These are phyloP conservation scores for Zygoascus tannicola DNA, from an alignment of 805 yeast species.

Conservation along the genomic window DNA sequence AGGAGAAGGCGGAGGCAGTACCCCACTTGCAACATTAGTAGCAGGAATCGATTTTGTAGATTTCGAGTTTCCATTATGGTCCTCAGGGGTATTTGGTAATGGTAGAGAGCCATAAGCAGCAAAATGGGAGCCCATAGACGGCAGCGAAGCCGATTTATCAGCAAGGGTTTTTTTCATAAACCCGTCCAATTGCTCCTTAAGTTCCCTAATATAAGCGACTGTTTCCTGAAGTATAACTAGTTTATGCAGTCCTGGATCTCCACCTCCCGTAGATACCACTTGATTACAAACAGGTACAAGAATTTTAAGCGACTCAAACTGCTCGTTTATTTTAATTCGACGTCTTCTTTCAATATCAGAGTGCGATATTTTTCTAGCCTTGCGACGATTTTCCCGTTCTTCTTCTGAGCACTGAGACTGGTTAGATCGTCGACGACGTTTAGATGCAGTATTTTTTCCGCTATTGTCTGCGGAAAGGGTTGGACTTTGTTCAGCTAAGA, in stretches of 20 bases:
- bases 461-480: conserved; percentile 2
- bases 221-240: conserved; percentile 73
- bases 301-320: conserved; percentile 70
- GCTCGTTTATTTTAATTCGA: conserved; percentile 69
- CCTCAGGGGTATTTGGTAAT: too few species aligned
- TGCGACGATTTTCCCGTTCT: conserved; percentile 32
- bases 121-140: neutral
- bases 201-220: conserved; percentile 66
- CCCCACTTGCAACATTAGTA: too few species aligned
- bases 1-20: too few species aligned
- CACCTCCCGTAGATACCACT: conserved; percentile 29
- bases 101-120: too few species aligned
- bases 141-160: neutral
- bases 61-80: too few species aligned
- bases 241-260: conserved; percentile 63
- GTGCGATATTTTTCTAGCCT: conserved; percentile 51
- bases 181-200: conserved; percentile 35
- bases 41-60: too few species aligned
- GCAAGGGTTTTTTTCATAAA: neutral
- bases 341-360: conserved; percentile 74
- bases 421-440: conserved; percentile 3
- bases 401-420: conserved; percentile 7
- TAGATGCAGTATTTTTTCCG: neutral
- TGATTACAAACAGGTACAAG: conserved; percentile 71
- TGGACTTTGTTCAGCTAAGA: neutral